Evolutionary conservation across 371 early-diverging fungal genomes (phyloP).

Genomic region (Chytridiales sp.): DNA sequence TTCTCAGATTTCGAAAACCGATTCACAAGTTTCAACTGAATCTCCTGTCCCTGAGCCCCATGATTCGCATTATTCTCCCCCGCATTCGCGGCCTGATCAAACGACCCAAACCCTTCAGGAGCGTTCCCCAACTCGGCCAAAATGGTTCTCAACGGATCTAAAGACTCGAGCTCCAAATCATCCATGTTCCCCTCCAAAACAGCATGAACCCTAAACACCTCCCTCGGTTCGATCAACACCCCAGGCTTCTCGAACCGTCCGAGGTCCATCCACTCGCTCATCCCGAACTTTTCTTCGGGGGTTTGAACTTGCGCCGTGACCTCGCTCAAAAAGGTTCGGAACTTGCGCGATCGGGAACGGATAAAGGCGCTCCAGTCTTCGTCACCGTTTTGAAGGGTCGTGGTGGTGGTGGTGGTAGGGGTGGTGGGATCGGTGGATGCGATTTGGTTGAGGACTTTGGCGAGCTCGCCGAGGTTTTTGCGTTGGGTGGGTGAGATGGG

Average conservation of each 20-base stretch:
- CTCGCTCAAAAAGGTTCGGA: too few relatives aligned
- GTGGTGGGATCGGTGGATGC: slow-evolving; percentile 68
- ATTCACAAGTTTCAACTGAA: slow-evolving; percentile 64
- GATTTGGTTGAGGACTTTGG: slow-evolving; percentile 91
- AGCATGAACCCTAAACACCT: slow-evolving; percentile 85
- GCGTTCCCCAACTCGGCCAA: slow-evolving; percentile 81
- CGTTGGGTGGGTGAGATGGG: slow-evolving; percentile 82
- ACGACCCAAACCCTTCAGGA: too few relatives aligned
- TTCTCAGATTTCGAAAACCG: slow-evolving; percentile 58
- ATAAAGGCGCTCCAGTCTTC: too few relatives aligned
- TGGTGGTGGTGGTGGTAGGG: too few relatives aligned
- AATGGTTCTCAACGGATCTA: slow-evolving; percentile 76
- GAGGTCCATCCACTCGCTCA: slow-evolving; percentile 86
- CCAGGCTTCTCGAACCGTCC: slow-evolving; percentile 79
- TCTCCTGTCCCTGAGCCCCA: slow-evolving; percentile 58
- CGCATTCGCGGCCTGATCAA: too few relatives aligned
- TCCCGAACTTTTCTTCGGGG: slow-evolving; percentile 86
- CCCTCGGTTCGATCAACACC: slow-evolving; percentile 84
- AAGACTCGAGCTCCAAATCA: slow-evolving; percentile 39
- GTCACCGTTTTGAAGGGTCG: too few relatives aligned
- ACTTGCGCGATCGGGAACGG: background rate
- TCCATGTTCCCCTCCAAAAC: slow-evolving; percentile 75
- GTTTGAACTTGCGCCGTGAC: too few relatives aligned
- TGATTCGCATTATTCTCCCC: too few relatives aligned
- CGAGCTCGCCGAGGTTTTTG: slow-evolving; percentile 88